Evolutionary conservation across 2,329 filamentous ascomycete species (phyloP).

Genomic region (Xylariales sp.): DNA sequence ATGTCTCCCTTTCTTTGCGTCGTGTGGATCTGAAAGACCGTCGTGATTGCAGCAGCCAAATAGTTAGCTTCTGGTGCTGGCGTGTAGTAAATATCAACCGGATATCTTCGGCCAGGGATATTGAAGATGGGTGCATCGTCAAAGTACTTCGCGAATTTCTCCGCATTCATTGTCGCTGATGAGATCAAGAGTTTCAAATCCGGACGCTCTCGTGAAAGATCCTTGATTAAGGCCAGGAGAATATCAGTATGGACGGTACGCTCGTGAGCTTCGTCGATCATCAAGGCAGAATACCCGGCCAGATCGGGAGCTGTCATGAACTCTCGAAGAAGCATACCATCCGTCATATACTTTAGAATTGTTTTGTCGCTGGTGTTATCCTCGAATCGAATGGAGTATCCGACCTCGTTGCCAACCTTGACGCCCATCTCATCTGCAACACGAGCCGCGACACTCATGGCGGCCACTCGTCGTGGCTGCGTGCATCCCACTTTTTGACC

Average conservation of each 20-base stretch:
- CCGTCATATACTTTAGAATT: constrained; percentile 91
- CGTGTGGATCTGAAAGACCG: constrained; percentile 91
- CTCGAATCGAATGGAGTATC: constrained; percentile 93
- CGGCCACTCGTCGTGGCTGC: constrained; percentile 89
- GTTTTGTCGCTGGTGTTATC: constrained; percentile 90
- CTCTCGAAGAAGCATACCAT: constrained; percentile 89
- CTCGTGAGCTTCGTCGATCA: constrained; percentile 98
- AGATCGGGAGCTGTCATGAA: constrained; percentile 86
- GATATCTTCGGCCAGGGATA: constrained; percentile 83
- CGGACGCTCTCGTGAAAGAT: constrained; percentile 75
- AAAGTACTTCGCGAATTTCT: constrained; percentile 89
- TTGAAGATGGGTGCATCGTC: constrained; percentile 92
- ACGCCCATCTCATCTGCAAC: constrained; percentile 92
- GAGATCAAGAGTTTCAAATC: constrained; percentile 90
- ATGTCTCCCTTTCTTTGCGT: constrained; percentile 84
- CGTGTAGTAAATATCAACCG: constrained; percentile 89
- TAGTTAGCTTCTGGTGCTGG: constrained; percentile 92
- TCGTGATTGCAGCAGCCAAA: constrained; percentile 84
- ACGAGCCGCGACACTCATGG: constrained; percentile 95
- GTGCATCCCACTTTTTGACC: constrained; percentile 88
- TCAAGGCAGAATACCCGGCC: constrained; percentile 76
- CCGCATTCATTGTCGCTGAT: constrained; percentile 89
- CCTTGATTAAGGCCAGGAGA: constrained; percentile 80
- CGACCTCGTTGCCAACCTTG: constrained; percentile 86
- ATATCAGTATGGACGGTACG: constrained; percentile 89